Evolutionary conservation across 495 filamentous ascomycete genomes (phyloP).

Genomic region (Tuber magnatum): DNA sequence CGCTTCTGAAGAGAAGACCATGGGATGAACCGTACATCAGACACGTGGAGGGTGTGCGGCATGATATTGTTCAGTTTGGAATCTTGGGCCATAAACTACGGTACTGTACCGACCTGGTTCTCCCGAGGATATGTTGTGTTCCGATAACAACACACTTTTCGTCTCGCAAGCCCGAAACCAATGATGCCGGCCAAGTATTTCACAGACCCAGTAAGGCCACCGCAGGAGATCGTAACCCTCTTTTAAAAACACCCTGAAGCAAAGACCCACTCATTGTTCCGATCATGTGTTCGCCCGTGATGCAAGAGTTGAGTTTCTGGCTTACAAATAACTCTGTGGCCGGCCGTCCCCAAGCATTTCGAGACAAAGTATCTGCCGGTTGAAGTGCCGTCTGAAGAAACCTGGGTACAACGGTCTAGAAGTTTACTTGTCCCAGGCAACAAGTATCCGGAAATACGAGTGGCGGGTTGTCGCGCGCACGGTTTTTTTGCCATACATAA

Average conservation of each 20-base stretch:
- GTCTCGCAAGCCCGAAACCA: background rate
- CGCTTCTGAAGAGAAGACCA: background rate
- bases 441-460: too few species aligned
- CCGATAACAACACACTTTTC: background rate
- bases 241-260: background rate
- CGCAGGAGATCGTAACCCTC: background rate
- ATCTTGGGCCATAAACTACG: background rate
- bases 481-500: too few species aligned
- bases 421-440: too few species aligned
- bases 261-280: background rate
- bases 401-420: background rate
- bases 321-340: background rate
- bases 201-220: background rate
- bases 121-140: background rate
- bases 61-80: background rate
- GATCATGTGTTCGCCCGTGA: background rate
- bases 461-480: too few species aligned
- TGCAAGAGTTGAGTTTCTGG: background rate
- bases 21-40: background rate
- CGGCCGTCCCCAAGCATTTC: background rate
- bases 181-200: background rate
- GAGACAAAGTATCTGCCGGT: background rate
- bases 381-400: background rate
- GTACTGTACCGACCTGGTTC: background rate
- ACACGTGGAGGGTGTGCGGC: background rate